Percentiles rank a stretch among this genome's conserved stretches.
Evolutionary conservation across 768 basidiomycete species (phyloP).

Genomic region (Boletus reticuloceps): DNA sequence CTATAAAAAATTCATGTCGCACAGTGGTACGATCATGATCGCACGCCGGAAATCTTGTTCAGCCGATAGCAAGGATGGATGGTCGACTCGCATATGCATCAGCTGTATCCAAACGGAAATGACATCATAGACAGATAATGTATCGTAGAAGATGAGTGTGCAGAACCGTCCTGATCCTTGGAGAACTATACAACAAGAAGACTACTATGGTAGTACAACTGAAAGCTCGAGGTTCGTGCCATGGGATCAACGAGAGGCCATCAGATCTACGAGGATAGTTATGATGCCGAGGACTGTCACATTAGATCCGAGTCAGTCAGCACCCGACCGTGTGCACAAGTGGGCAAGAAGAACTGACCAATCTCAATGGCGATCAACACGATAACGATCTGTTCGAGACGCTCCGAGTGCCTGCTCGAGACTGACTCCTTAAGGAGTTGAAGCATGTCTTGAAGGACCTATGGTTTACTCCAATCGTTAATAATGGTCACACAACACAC

Average conservation of each 20-base stretch:
- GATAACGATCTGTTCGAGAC: slow-evolving; percentile 91
- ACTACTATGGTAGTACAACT: slow-evolving; percentile 9
- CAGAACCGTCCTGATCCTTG: slow-evolving; percentile 2
- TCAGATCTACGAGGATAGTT: slow-evolving; percentile 85
- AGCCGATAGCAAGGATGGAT: background rate
- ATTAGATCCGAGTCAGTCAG: slow-evolving; percentile 6
- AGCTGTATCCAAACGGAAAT: background rate
- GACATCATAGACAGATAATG: background rate
- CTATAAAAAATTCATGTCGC: background rate
- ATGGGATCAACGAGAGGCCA: slow-evolving; percentile 70
- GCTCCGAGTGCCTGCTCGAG: slow-evolving; percentile 85
- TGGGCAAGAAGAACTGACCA: slow-evolving; percentile 39
- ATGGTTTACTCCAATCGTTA: slow-evolving; percentile 2
- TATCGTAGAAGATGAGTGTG: slow-evolving; percentile 5
- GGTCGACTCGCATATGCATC: background rate
- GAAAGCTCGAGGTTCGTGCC: slow-evolving; percentile 34
- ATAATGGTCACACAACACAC: background rate
- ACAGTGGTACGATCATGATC: background rate
- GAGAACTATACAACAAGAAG: background rate
- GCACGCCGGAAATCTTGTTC: background rate
- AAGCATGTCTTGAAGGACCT: slow-evolving; percentile 97
- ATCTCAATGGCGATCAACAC: slow-evolving; percentile 88
- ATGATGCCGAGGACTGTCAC: slow-evolving; percentile 78
- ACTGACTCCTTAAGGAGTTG: slow-evolving; percentile 94
- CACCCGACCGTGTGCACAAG: background rate